Evolutionary conservation across 345 rosid species (phyloP).

Genomic region (Lagerstroemia speciosa): DNA sequence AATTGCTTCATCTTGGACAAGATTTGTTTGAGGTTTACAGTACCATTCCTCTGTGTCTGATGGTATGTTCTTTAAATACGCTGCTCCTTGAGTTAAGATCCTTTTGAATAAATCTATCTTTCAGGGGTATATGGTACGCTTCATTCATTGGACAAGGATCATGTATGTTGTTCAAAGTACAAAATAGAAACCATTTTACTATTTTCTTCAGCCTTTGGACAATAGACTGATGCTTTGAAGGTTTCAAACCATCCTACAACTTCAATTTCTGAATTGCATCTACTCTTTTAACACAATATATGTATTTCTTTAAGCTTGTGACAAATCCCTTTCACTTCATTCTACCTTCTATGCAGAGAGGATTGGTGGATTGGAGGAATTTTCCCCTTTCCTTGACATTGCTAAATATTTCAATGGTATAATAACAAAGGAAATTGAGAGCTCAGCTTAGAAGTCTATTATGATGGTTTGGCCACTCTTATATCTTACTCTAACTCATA

Average conservation of each 20-base stretch:
- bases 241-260: constrained; percentile 31
- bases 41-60: not conserved
- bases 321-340: too few species aligned
- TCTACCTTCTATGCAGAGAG: constrained; percentile 25
- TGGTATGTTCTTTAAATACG: too few species aligned
- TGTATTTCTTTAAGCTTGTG: not conserved
- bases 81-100: not conserved
- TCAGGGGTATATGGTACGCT: constrained; percentile 58
- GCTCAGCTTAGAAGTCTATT: constrained; percentile 44
- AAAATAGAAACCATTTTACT: constrained; percentile 61
- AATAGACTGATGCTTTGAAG: constrained; percentile 86
- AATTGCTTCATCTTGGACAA: constrained; percentile 3
- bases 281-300: constrained; percentile 11
- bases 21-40: not conserved
- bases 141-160: constrained; percentile 68
- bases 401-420: constrained; percentile 33
- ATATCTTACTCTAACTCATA: constrained; percentile 4
- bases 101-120: constrained; percentile 38
- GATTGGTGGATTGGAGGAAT: constrained; percentile 73
- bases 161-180: constrained; percentile 62
- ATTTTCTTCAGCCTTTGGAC: constrained; percentile 80
- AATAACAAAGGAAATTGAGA: constrained; percentile 46
- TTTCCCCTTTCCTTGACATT: constrained; percentile 40
- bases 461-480: constrained; percentile 32
- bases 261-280: not conserved